Base-by-base conservation (phyloP, 345 rosid species). In the Melaleuca alternifolia region DNA sequence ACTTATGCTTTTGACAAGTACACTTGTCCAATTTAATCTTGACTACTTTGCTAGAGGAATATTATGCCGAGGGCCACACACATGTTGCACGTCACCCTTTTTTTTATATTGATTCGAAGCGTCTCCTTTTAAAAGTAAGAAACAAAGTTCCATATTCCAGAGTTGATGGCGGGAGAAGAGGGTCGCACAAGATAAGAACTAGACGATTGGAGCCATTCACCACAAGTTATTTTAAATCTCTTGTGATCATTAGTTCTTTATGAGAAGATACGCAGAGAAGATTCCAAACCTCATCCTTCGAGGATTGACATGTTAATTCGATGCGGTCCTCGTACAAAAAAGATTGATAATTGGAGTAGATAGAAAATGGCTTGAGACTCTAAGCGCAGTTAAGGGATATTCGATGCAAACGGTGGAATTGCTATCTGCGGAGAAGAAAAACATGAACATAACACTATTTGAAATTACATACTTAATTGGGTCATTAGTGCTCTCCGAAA, bases 231-330 rank as follows among this genome's bases (percentile, higher is more conserved):
- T 41, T 41, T 41, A 41, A n/a, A 41, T 2, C 41, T 41, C 41
- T 41, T 4, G 41, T 41, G 41, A 4, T 41, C 41, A 41, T 41
- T 41, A 41, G 4, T 41, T 2, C 4, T 41, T 2, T 41, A 41
- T 41, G 41, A 41, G 41, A 41, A 41, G 41, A 41, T 41, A 41
- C 4, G 41, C 41, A 41, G 4, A 41, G 41, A 41, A 41, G 41
- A 41, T 2, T 41, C 41, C 41, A 41, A 4, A 41, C 41, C 4
- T 41, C 41, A 41, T 41, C 41, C 76, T 62, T 0, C 15, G 76
- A 62, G 6, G 16, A 16, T 30, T 10, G 0, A 0, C 23, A 1
- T 2, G 76, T 30, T 7, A 14, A 2, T 30, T n/a, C 16, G 8
- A 15, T 0, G 11, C 15, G 1, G 8, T 1, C 6, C 1, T 7